Evolutionary conservation across 495 filamentous ascomycete species (phyloP), one percentile per base, ranked within the genome.

Genomic region (Massariosphaeria phaeospora): DNA sequence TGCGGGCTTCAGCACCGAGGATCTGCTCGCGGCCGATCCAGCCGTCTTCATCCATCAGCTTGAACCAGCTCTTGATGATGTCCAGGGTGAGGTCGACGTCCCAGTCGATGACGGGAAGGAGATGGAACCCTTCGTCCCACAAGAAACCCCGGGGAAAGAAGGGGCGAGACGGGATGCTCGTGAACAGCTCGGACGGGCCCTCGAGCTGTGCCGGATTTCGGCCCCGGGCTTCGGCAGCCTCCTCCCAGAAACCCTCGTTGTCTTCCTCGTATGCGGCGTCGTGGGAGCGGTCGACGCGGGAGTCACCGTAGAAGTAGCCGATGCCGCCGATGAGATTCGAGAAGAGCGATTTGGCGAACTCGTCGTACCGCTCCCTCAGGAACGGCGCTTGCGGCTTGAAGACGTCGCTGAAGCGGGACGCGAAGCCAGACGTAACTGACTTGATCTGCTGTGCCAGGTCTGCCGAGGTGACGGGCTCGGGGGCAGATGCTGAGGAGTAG

Each of bases 11-110:
- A n/a, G 77, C 69, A 41, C 93, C 93, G 8, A 98, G 79, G 47
- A 98, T 98, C 70, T 97, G 94, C 70, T 98, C 93, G 34, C 93
- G 86, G 4, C 81, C 88, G 71, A 98, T 97, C 93, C 93, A 98
- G 40, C 93, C 93, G 66, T 97, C 90, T 34, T 93, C 89, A 62
- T 98, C 93, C 78, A 96, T 94, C 4, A 95, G 77, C 52, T 83
- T 88, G 70, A 95, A 89, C 94, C 94, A 98, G 69, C 86, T 94
- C 73, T 86, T 88, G 49, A 97, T 83, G 52, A 97, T 86, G 52
- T 96, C 89, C 20, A 98, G 83, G 0, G 76, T 80, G 40, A 98
- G 79, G 67, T 95, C 90, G 27, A 87, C 82, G 64, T 98, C 93
- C 81, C 88, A 98, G 59, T 97, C 94, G 18, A 85, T 78, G 39